Evolutionary conservation across 352 stramenopile genomes (phyloP).

Genomic region (Phytophthora colocasiae): DNA sequence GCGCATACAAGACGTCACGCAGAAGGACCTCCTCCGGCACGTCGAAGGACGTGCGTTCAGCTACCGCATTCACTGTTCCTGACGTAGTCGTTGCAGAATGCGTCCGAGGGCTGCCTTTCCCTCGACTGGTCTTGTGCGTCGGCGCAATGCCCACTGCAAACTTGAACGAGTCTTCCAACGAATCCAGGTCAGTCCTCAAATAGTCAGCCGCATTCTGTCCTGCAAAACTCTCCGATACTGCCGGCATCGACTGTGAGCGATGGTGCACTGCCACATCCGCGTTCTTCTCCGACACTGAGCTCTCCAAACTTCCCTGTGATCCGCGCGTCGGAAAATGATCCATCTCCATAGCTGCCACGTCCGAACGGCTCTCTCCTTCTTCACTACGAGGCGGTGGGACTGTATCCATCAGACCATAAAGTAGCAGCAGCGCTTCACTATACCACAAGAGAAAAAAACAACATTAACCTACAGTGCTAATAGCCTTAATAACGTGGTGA

Average conservation of each 20-base stretch:
- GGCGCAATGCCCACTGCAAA: slow-evolving; percentile 72
- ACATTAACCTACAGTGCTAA: not conserved
- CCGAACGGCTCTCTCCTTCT: slow-evolving; percentile 2
- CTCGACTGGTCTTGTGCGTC: slow-evolving; percentile 37
- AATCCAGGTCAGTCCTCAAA: slow-evolving; percentile 50
- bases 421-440: slow-evolving; percentile 72
- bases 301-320: slow-evolving; percentile 16
- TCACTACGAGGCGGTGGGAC: slow-evolving; percentile 18
- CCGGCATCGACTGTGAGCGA: slow-evolving; percentile 39
- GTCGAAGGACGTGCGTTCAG: slow-evolving; percentile 55
- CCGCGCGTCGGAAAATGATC: slow-evolving; percentile 11
- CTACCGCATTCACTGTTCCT: not conserved
- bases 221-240: slow-evolving; percentile 20
- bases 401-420: slow-evolving; percentile 78
- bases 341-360: slow-evolving; percentile 20
- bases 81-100: slow-evolving; percentile 9
- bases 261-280: slow-evolving; percentile 16
- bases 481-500: not conserved
- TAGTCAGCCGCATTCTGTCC: slow-evolving; percentile 7
- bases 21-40: slow-evolving; percentile 91
- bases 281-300: slow-evolving; percentile 16
- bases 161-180: slow-evolving; percentile 85
- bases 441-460: not conserved
- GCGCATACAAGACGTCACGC: slow-evolving; percentile 91
- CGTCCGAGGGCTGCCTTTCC: slow-evolving; percentile 26